phyloP scores from a whole-genome alignment of 192 early-diverging fungal species.

The Radiomyces spectabilis region DNA sequence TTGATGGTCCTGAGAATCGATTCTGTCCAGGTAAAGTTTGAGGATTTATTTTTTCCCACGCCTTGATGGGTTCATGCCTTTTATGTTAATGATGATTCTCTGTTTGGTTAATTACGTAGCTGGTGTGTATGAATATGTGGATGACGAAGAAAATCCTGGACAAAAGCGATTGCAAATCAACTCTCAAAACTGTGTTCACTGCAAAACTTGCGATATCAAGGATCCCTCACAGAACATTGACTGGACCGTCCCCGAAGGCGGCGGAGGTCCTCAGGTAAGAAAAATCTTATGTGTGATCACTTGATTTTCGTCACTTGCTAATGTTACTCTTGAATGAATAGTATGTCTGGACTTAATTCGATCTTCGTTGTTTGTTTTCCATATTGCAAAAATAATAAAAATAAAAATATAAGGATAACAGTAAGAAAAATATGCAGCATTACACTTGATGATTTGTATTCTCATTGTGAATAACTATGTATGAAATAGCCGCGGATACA shows the following conservation, averaged over 20 bases:
- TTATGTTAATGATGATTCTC: too few relatives aligned
- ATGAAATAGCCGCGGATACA: too few relatives aligned
- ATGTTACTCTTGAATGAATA: background rate
- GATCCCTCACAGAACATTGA: constrained; percentile 98
- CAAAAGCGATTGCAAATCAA: constrained; percentile 95
- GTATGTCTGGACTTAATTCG: constrained; percentile 16
- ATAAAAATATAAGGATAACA: background rate
- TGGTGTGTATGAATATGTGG: constrained; percentile 96
- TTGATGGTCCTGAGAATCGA: constrained; percentile 87
- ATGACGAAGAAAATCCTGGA: constrained; percentile 82
- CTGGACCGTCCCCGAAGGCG: constrained; percentile 93
- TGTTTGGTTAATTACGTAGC: constrained; percentile 35
- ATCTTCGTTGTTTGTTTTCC: background rate
- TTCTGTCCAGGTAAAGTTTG: constrained; percentile 96
- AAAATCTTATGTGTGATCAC: background rate
- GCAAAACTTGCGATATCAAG: constrained; percentile 99
- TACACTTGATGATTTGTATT: too few relatives aligned
- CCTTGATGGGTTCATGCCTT: too few relatives aligned
- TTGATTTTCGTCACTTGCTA: background rate
- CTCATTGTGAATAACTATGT: too few relatives aligned
- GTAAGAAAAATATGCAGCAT: too few relatives aligned
- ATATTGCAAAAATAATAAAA: background rate
- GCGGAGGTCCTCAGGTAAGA: constrained; percentile 66
- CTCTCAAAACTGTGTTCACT: constrained; percentile 96
- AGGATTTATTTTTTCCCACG: too few relatives aligned